Percentiles rank a stretch among this genome's conserved stretches.
These are phyloP conservation scores for Komagataella kurtzmanii DNA, from an alignment of 805 yeast genomes.

Conservation along the genomic window DNA sequence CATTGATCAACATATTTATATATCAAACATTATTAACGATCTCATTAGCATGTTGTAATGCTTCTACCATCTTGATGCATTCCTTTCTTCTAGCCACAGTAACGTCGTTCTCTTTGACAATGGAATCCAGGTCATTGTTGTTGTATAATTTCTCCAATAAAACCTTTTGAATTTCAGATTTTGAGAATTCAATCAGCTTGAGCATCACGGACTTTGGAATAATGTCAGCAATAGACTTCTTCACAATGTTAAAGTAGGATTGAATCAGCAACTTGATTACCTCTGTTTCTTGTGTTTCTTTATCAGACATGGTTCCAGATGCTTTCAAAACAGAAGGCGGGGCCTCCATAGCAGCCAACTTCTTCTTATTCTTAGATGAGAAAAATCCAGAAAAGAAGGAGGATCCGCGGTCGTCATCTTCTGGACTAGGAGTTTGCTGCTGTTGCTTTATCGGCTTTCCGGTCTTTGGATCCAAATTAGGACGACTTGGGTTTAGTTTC, in stretches of 20 bases:
- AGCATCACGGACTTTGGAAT: slow-evolving; percentile 94
- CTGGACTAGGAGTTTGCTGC: slow-evolving; percentile 17
- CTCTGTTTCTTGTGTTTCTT: slow-evolving; percentile 94
- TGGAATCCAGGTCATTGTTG: slow-evolving; percentile 54
- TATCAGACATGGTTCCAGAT: slow-evolving; percentile 82
- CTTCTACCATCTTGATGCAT: slow-evolving; percentile 85
- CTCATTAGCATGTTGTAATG: slow-evolving; percentile 2
- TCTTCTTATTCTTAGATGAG: slow-evolving; percentile 82
- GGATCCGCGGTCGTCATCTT: slow-evolving; percentile 36
- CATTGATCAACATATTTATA: not conserved
- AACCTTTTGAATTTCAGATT: slow-evolving; percentile 82
- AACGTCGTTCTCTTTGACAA: slow-evolving; percentile 84
- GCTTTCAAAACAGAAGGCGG: slow-evolving; percentile 95
- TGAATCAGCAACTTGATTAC: slow-evolving; percentile 86
- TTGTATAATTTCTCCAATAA: slow-evolving; percentile 78
- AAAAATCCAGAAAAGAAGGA: slow-evolving; percentile 97
- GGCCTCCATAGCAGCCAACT: slow-evolving; percentile 91
- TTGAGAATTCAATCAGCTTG: slow-evolving; percentile 73
- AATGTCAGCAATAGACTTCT: slow-evolving; percentile 84
- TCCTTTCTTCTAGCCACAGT: slow-evolving; percentile 93
- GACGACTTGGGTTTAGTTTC: slow-evolving; percentile 63
- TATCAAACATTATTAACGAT: slow-evolving; percentile 58
- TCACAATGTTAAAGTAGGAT: slow-evolving; percentile 85
- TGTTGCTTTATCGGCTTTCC: slow-evolving; percentile 61
- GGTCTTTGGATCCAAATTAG: slow-evolving; percentile 78